Conservation (phyloP, 2,329 filamentous ascomycete species). For the Lecanicillium sp. region DNA sequence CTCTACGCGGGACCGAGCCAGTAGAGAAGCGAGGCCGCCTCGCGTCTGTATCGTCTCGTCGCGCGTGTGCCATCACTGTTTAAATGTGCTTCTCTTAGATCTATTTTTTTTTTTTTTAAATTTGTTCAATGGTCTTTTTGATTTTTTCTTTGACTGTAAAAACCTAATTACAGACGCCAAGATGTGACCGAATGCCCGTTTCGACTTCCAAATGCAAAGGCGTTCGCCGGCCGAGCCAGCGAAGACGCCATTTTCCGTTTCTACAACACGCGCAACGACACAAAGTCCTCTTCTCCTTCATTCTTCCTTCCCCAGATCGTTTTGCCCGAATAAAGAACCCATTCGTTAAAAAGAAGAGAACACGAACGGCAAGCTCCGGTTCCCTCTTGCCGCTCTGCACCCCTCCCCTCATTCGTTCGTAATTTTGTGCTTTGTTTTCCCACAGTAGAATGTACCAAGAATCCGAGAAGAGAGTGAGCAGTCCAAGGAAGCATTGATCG, state of each 20-base stretch:
- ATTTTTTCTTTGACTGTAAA: constrained; percentile 50
- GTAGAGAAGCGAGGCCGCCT: not conserved
- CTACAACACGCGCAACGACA: constrained; percentile 30
- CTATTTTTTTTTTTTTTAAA: not conserved
- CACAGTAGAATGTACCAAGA: not conserved
- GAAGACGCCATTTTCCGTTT: constrained; percentile 46
- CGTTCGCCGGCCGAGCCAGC: too few relatives aligned
- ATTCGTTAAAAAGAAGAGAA: too few relatives aligned
- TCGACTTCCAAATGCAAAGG: constrained; percentile 59
- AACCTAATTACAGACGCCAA: constrained; percentile 62
- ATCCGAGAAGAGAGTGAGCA: not conserved
- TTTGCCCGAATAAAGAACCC: too few relatives aligned
- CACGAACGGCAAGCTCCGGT: too few relatives aligned
- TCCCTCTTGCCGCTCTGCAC: not conserved
- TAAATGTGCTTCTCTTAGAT: too few relatives aligned
- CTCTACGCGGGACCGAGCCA: not conserved
- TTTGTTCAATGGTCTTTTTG: constrained; percentile 30
- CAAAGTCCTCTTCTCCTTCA: constrained; percentile 9
- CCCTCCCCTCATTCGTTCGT: constrained; percentile 12
- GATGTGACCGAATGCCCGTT: constrained; percentile 56
- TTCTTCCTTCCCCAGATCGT: too few relatives aligned
- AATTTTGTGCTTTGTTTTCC: not conserved
- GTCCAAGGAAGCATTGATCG: not conserved
- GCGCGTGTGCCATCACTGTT: too few relatives aligned
- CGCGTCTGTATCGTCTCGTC: not conserved